Percentiles rank a stretch among this genome's conserved stretches.
These are phyloP conservation scores for Lactuca sativa DNA, from an alignment of 129 eudicot species.

Conservation along the genomic window DNA sequence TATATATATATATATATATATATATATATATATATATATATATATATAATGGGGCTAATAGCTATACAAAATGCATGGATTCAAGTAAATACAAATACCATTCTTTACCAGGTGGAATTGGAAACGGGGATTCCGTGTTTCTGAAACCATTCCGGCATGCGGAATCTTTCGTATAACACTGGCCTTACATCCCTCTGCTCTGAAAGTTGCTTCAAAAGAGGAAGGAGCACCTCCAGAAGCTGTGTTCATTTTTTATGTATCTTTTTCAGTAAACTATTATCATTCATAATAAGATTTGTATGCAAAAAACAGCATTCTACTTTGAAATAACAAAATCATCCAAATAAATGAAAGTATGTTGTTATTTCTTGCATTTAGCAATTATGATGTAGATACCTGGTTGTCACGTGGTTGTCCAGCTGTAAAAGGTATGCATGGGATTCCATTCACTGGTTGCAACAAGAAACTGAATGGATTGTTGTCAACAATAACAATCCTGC, in stretches of 20 bases:
- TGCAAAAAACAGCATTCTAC: neutral
- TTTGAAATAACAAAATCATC: no score
- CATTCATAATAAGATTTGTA: no score
- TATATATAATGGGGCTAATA: neutral
- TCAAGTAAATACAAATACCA: constrained; percentile 4
- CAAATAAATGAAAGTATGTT: no score
- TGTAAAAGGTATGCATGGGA: constrained; percentile 95
- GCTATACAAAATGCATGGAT: constrained; percentile 53
- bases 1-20: no score
- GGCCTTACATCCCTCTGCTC: constrained; percentile 84
- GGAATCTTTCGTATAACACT: constrained; percentile 73
- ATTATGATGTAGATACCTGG: constrained; percentile 50
- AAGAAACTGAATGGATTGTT: constrained; percentile 99
- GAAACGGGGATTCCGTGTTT: constrained; percentile 90
- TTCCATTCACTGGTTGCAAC: constrained; percentile 92
- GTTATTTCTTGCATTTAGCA: neutral
- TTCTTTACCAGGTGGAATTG: constrained; percentile 19
- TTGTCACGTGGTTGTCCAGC: constrained; percentile 95
- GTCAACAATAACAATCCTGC: constrained; percentile 82
- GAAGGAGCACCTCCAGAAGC: constrained; percentile 94
- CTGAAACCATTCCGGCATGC: constrained; percentile 96
- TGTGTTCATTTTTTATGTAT: constrained; percentile 25
- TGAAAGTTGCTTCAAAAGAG: constrained; percentile 87
- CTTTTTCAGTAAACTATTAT: neutral
- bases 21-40: no score